Percentiles rank a stretch among this genome's conserved stretches.
Evolutionary conservation across 768 basidiomycete genomes (phyloP).

Genomic region (Trametes elegans): DNA sequence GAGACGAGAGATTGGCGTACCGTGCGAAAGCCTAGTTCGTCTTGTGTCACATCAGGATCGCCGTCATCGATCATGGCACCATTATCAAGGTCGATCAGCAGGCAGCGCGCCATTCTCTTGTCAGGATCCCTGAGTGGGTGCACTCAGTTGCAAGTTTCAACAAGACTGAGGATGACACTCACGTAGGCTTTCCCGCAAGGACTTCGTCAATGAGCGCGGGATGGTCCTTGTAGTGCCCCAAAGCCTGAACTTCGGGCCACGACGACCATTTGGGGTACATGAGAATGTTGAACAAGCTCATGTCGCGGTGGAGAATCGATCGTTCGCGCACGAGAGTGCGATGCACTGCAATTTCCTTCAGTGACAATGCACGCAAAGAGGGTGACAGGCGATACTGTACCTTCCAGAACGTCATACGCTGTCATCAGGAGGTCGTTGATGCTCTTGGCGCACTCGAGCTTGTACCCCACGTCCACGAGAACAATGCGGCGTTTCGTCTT

Average conservation of each 20-base stretch:
- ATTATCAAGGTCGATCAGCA: not conserved
- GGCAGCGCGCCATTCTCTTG: not conserved
- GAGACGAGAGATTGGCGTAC: not conserved
- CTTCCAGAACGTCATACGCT: not conserved
- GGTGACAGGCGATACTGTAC: not conserved
- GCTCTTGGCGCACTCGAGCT: not conserved
- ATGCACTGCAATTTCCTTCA: not conserved
- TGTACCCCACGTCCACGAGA: not conserved
- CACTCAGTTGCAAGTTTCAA: no score
- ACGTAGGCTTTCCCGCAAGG: not conserved
- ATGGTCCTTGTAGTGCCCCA: not conserved
- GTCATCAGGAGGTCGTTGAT: constrained; percentile 2
- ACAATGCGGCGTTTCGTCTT: not conserved
- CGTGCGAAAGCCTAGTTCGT: not conserved
- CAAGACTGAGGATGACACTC: not conserved
- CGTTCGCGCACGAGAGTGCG: not conserved
- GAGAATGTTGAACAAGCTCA: not conserved
- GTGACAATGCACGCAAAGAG: not conserved
- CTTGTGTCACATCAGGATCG: not conserved
- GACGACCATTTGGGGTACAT: not conserved
- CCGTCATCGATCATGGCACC: not conserved
- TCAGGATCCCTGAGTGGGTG: not conserved
- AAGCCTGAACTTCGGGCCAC: not conserved
- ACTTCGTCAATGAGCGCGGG: not conserved
- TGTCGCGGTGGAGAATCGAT: not conserved